These are phyloP conservation scores for Pseudogymnoascus sp. DNA, from an alignment of 2,329 filamentous ascomycete species.

Conservation along the genomic window DNA sequence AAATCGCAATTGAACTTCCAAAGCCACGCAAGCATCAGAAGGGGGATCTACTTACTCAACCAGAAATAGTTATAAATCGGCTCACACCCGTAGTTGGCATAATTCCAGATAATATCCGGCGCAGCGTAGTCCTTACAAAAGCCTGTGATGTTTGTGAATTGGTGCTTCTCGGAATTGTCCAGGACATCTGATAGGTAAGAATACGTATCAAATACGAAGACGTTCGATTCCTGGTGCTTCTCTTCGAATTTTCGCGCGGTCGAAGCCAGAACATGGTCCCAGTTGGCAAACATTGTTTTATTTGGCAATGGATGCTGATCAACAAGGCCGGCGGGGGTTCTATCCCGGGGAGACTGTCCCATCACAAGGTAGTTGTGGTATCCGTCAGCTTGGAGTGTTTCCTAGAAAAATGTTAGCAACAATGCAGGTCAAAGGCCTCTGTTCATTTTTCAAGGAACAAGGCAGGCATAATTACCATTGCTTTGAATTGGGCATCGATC, in stretches of 20 bases:
- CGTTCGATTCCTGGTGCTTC: slow-evolving; percentile 28
- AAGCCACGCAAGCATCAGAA: background rate
- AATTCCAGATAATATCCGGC: slow-evolving; percentile 37
- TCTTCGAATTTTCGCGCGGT: slow-evolving; percentile 14
- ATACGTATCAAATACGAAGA: slow-evolving; percentile 40
- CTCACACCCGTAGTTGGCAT: slow-evolving; percentile 38
- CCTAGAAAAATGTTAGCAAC: background rate
- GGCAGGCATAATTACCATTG: slow-evolving; percentile 21
- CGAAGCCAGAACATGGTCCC: slow-evolving; percentile 33
- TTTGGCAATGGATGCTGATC: slow-evolving; percentile 35
- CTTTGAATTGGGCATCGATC: slow-evolving; percentile 34
- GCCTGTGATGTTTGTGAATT: slow-evolving; percentile 38
- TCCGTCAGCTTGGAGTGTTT: slow-evolving; percentile 35
- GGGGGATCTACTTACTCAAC: slow-evolving; percentile 31
- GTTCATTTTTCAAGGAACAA: background rate
- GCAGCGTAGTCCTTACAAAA: slow-evolving; percentile 41
- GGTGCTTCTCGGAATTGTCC: slow-evolving; percentile 35
- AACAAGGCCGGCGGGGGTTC: slow-evolving; percentile 30
- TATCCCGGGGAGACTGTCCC: slow-evolving; percentile 44
- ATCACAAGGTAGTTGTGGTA: slow-evolving; percentile 43
- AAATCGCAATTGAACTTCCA: background rate
- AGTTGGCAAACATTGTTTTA: slow-evolving; percentile 38
- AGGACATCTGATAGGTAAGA: slow-evolving; percentile 35
- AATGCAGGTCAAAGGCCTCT: background rate
- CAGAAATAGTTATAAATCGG: slow-evolving; percentile 39